A percentile compares a stretch with the other conserved stretches of the same genome.
These are phyloP conservation scores for Dinochytrium kinnereticum DNA, from an alignment of 371 early-diverging fungal species.

Conservation along the genomic window DNA sequence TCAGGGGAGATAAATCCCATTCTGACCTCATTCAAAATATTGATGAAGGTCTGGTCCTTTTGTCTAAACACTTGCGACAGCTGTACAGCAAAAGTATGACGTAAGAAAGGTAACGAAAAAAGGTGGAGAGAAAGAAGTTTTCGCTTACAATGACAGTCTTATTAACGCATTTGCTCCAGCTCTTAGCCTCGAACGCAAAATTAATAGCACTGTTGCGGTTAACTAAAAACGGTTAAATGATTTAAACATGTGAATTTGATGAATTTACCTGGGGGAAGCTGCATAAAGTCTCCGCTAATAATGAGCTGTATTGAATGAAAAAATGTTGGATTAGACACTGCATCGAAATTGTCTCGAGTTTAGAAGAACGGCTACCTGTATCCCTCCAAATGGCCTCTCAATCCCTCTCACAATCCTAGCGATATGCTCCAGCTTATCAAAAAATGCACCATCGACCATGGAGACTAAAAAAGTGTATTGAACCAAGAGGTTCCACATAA, in stretches of 20 bases:
- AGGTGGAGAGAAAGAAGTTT: neutral
- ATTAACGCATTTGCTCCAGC: slow-evolving; percentile 66
- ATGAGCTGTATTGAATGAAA: neutral
- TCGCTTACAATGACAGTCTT: slow-evolving; percentile 42
- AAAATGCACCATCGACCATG: slow-evolving; percentile 81
- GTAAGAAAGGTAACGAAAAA: neutral
- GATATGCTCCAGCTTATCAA: slow-evolving; percentile 81
- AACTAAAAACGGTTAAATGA: no score
- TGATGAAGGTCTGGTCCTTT: slow-evolving; percentile 46
- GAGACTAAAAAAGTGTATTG: slow-evolving; percentile 63
- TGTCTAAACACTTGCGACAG: slow-evolving; percentile 63
- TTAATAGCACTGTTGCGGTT: slow-evolving; percentile 23
- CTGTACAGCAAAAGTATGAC: neutral
- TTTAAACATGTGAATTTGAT: no score
- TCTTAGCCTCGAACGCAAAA: slow-evolving; percentile 77
- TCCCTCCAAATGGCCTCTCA: slow-evolving; percentile 81
- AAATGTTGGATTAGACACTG: neutral
- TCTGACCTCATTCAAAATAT: slow-evolving; percentile 56
- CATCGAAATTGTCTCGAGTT: neutral
- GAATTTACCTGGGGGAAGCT: slow-evolving; percentile 80
- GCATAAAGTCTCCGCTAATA: slow-evolving; percentile 90
- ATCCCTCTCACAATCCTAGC: slow-evolving; percentile 63
- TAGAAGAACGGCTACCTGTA: slow-evolving; percentile 57
- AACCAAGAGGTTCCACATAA: no score
- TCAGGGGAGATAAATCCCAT: slow-evolving; percentile 38